Percentiles rank a stretch among this genome's conserved stretches.
These are phyloP conservation scores for Daldinia sp. DNA, from an alignment of 2,329 filamentous ascomycete genomes.

Conservation along the genomic window DNA sequence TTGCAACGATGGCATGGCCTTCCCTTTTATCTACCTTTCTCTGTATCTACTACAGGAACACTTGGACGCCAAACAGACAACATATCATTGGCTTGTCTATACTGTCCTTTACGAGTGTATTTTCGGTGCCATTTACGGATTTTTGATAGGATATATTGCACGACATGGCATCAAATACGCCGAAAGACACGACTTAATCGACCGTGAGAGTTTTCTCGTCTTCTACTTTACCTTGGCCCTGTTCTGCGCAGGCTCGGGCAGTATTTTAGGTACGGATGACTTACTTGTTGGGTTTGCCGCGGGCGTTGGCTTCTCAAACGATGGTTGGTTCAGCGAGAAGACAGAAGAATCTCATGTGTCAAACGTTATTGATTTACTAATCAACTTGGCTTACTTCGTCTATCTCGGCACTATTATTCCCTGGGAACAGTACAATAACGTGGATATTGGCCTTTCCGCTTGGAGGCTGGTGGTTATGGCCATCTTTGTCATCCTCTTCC, in stretches of 20 bases:
- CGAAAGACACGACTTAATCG: slow-evolving; percentile 86
- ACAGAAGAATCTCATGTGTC: slow-evolving; percentile 98
- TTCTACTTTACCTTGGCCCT: slow-evolving; percentile 98
- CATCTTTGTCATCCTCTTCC: slow-evolving; percentile 94
- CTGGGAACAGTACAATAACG: slow-evolving; percentile 89
- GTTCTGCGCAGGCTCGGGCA: slow-evolving; percentile 94
- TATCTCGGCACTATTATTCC: slow-evolving; percentile 98
- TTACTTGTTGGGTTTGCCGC: slow-evolving; percentile 93
- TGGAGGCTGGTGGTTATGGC: slow-evolving; percentile 95
- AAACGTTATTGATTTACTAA: slow-evolving; percentile 96
- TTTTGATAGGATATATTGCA: slow-evolving; percentile 87
- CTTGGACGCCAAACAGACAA: slow-evolving; percentile 74
- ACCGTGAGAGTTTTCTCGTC: slow-evolving; percentile 96
- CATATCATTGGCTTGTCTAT: slow-evolving; percentile 88
- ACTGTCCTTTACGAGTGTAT: slow-evolving; percentile 96
- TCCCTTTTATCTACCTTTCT: slow-evolving; percentile 94
- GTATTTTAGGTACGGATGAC: slow-evolving; percentile 91
- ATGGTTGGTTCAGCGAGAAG: slow-evolving; percentile 98
- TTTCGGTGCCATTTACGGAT: slow-evolving; percentile 90
- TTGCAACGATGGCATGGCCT: slow-evolving; percentile 99
- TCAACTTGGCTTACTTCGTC: slow-evolving; percentile 98
- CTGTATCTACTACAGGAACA: slow-evolving; percentile 90
- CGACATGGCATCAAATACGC: slow-evolving; percentile 91
- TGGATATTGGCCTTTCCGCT: slow-evolving; percentile 78
- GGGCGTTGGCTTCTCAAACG: slow-evolving; percentile 98